phyloP scores from a whole-genome alignment of 805 yeast genomes.

The Kodamaea laetipori region DNA sequence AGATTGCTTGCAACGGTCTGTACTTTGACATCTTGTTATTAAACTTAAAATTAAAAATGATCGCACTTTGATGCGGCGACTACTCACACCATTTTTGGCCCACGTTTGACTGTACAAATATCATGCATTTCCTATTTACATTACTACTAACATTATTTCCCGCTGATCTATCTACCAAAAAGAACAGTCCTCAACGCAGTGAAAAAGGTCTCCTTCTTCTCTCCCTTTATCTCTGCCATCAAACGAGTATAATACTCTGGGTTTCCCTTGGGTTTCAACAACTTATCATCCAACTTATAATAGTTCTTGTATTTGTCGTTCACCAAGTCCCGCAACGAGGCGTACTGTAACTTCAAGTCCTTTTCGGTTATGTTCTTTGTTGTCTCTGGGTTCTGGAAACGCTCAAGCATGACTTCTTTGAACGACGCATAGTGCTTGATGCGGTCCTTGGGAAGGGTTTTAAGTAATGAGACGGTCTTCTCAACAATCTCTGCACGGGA shows the following conservation, averaged over 20 bases:
- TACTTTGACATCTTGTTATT: constrained; percentile 4
- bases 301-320: constrained; percentile 63
- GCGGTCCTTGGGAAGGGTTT: constrained; percentile 68
- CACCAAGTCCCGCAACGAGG: constrained; percentile 56
- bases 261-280: constrained; percentile 81
- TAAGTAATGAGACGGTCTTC: constrained; percentile 57
- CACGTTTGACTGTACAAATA: no score
- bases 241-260: constrained; percentile 76
- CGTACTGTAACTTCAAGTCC: constrained; percentile 59
- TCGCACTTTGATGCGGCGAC: no score
- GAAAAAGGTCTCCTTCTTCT: constrained; percentile 63
- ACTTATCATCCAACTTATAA: constrained; percentile 65
- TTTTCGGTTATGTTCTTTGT: constrained; percentile 46
- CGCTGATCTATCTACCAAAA: constrained; percentile 65
- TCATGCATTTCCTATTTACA: constrained; percentile 1
- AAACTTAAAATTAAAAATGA: constrained; percentile 1
- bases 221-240: constrained; percentile 68
- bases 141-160: no score
- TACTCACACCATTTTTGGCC: no score
- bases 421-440: constrained; percentile 70
- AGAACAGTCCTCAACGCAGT: constrained; percentile 73
- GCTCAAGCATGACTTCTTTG: constrained; percentile 59
- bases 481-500: constrained; percentile 50
- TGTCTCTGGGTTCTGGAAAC: constrained; percentile 38
- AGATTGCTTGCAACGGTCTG: constrained; percentile 13